Base-by-base conservation (phyloP, 768 basidiomycete genomes). In the Dacryopinax spathularia region DNA sequence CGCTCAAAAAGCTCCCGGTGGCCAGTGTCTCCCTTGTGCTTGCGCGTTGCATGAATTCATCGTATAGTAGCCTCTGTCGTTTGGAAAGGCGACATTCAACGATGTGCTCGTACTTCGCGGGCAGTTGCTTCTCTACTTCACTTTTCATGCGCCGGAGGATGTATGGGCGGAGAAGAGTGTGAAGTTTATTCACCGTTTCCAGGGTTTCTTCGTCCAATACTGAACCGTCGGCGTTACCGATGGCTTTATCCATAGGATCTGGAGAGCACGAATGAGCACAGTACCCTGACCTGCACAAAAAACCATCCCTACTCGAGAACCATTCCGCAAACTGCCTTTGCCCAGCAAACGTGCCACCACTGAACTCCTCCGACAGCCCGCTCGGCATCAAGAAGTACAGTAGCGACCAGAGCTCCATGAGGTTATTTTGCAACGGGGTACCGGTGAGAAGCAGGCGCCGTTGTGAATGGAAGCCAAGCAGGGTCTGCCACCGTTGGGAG, bases 201-300 rank as follows among this genome's bases (percentile, higher is more conserved):
- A 88, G 77, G 0, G 84, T 92, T 68, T 95, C 91, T 62, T 89
- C 87, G 65, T 93, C 89, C 62, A 87, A 73, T 29, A 78, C 72
- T 25, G 81, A 82, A 0, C 89, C 89, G 78, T 84, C 84, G 69
- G 13, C 18, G 29, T 56, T 56, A 66, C 96, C 94, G 66, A 98
- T 87, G 0, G 94, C 94, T 70, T 87, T 89, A 74, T 97, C 94
- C 77, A 98, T 75, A 1, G 92, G 92, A 77, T 91, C 92, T 94
- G 66, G 7, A 33, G n/a, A 44, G 60, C 18, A n/a, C n/a, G 41
- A 63, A 16, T 63, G 3, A 61, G 43, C n/a, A 31, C 18, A 10
- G 33, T 56, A 29, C 34, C 31, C 6, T 33, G 34, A 1, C 10
- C 25, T n/a, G 68, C 61, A 66, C 65, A 37, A 43, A 25, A 20